These are phyloP conservation scores for Pinus albicaulis DNA, from an alignment of 75 land plant species.

Conservation along the genomic window DNA sequence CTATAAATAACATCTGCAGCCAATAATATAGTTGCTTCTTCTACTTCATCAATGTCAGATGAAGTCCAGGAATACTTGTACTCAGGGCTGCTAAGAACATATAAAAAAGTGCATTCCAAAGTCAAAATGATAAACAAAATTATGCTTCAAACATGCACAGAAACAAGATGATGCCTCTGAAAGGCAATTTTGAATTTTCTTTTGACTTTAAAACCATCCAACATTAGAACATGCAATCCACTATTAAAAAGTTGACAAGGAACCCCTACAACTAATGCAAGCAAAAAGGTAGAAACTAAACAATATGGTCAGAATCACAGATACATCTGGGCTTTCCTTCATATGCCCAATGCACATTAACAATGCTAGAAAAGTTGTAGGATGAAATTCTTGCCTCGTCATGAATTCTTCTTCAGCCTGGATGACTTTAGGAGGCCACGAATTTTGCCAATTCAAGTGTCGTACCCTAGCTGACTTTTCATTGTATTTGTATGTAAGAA, in stretches of 20 bases:
- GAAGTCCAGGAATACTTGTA: constrained; percentile 59
- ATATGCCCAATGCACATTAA: not conserved
- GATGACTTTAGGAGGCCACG: constrained; percentile 70
- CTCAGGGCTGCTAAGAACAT: constrained; percentile 8
- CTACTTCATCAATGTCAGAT: constrained; percentile 53
- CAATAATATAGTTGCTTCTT: constrained; percentile 51
- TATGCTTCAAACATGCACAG: not conserved
- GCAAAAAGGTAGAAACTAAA: not conserved
- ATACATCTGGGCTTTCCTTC: not conserved
- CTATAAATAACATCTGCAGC: constrained; percentile 96
- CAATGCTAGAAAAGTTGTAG: not conserved
- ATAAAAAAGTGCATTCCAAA: not conserved
- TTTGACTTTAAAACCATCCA: not conserved
- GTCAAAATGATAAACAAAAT: not conserved
- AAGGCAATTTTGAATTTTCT: not conserved
- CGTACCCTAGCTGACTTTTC: constrained; percentile 50
- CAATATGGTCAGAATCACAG: not conserved
- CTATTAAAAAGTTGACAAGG: not conserved
- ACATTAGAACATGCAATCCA: not conserved
- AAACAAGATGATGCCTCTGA: not conserved
- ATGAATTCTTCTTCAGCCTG: not conserved
- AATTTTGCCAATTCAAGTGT: constrained; percentile 73
- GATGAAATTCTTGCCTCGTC: constrained; percentile 3
- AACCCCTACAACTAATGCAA: not conserved
- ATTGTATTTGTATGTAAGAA: constrained; percentile 18